These are phyloP conservation scores for Raffaelea ambrosiae DNA, from an alignment of 2,329 filamentous ascomycete species.

Conservation along the genomic window DNA sequence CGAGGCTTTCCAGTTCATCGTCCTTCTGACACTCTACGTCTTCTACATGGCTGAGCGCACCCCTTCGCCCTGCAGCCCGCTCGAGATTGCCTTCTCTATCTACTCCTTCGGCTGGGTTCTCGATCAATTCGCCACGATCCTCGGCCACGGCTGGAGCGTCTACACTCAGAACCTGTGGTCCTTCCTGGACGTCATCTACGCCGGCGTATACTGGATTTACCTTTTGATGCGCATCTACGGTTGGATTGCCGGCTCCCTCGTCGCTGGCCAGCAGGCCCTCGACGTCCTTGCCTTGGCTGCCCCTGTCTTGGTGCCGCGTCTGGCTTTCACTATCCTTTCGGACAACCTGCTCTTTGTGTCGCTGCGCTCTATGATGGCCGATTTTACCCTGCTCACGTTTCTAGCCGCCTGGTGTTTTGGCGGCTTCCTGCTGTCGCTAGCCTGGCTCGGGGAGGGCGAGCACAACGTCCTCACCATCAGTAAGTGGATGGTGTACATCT, in stretches of 20 bases:
- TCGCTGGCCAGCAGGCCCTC: slow-evolving; percentile 56
- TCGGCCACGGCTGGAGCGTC: slow-evolving; percentile 68
- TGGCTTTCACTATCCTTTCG: slow-evolving; percentile 76
- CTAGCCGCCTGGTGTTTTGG: slow-evolving; percentile 77
- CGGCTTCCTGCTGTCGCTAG: slow-evolving; percentile 70
- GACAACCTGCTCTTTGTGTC: slow-evolving; percentile 80
- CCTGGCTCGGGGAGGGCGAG: slow-evolving; percentile 63
- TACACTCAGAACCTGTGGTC: slow-evolving; percentile 87
- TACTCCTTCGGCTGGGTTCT: slow-evolving; percentile 73
- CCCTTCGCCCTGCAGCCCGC: slow-evolving; percentile 41
- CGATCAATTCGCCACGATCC: slow-evolving; percentile 67
- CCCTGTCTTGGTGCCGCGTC: slow-evolving; percentile 65
- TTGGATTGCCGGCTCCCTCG: slow-evolving; percentile 38
- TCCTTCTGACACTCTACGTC: slow-evolving; percentile 61
- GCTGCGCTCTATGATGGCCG: slow-evolving; percentile 73
- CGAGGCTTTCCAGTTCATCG: slow-evolving; percentile 64
- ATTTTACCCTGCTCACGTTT: slow-evolving; percentile 70
- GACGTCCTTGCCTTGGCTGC: slow-evolving; percentile 74
- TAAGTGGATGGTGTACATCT: slow-evolving; percentile 91
- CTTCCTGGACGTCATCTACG: slow-evolving; percentile 73
- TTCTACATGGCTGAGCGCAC: slow-evolving; percentile 63
- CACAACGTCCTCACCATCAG: slow-evolving; percentile 62
- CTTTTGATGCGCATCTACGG: slow-evolving; percentile 60
- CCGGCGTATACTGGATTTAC: slow-evolving; percentile 62
- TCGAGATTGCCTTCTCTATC: slow-evolving; percentile 61